These are phyloP conservation scores for Yamadazyma dendronema DNA, from an alignment of 1,139 yeast species.

Conservation along the genomic window DNA sequence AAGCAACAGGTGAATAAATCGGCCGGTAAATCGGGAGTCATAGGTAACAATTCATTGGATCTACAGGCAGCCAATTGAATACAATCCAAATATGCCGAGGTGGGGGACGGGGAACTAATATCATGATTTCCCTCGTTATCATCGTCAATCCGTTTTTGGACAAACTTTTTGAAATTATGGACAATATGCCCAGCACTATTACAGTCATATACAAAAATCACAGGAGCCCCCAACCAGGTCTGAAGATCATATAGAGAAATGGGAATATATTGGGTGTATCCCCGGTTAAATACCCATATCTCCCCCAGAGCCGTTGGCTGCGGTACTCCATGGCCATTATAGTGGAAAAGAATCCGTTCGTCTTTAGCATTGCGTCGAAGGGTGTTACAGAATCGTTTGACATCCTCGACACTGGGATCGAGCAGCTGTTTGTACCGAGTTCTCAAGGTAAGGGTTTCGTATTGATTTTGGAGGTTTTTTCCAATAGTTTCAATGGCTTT, in stretches of 20 bases:
- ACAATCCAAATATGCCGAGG: slow-evolving; percentile 77
- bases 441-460: slow-evolving; percentile 82
- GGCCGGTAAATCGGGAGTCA: slow-evolving; percentile 95
- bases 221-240: slow-evolving; percentile 98
- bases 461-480: slow-evolving; percentile 80
- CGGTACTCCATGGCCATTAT: slow-evolving; percentile 99
- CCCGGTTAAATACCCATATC: slow-evolving; percentile 96
- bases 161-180: slow-evolving; percentile 84
- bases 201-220: slow-evolving; percentile 92
- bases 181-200: slow-evolving; percentile 94
- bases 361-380: slow-evolving; percentile 89
- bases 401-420: slow-evolving; percentile 96
- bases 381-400: slow-evolving; percentile 87
- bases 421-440: slow-evolving; percentile 87
- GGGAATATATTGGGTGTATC: slow-evolving; percentile 96
- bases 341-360: slow-evolving; percentile 85
- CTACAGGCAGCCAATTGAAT: slow-evolving; percentile 93
- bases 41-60: slow-evolving; percentile 81
- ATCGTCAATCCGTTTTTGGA: slow-evolving; percentile 85
- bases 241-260: slow-evolving; percentile 90
- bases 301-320: slow-evolving; percentile 98
- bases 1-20: slow-evolving; percentile 93
- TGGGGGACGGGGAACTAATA: slow-evolving; percentile 59
- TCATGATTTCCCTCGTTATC: slow-evolving; percentile 77
- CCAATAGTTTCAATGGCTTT: slow-evolving; percentile 93